Percentiles rank a stretch among this genome's conserved stretches.
phyloP scores from a whole-genome alignment of 129 eudicot genomes.

The Lactuca sativa region DNA sequence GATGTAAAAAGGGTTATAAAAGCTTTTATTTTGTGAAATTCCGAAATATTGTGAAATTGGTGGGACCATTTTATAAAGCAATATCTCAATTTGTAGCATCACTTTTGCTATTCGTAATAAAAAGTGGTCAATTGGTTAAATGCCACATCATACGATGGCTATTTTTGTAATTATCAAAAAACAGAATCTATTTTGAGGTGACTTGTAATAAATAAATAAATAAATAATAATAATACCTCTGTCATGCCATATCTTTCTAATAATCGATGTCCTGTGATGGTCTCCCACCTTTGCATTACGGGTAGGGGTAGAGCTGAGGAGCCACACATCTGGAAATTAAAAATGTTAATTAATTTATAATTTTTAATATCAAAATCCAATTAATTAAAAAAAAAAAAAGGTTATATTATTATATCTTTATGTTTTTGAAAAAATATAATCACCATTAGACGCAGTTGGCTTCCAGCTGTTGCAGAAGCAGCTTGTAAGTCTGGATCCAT shows the following conservation, averaged over 20 bases:
- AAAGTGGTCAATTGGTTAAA: no score
- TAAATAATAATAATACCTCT: slow-evolving; percentile 49
- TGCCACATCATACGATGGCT: no score
- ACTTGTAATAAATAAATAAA: not conserved
- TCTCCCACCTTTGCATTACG: slow-evolving; percentile 95
- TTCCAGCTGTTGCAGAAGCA: slow-evolving; percentile 77
- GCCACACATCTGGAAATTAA: slow-evolving; percentile 72
- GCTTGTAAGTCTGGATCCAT: slow-evolving; percentile 81
- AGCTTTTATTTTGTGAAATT: no score
- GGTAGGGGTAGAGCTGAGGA: slow-evolving; percentile 99
- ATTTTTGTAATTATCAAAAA: not conserved
- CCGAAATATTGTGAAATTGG: no score
- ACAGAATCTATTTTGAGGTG: not conserved
- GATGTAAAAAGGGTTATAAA: no score
- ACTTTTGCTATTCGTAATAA: no score
- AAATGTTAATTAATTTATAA: not conserved
- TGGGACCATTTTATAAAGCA: no score
- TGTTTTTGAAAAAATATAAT: slow-evolving; percentile 1
- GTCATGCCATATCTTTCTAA: slow-evolving; percentile 98
- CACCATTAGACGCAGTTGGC: slow-evolving; percentile 93
- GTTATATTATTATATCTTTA: not conserved
- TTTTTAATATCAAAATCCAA: not conserved
- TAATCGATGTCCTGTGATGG: slow-evolving; percentile 79
- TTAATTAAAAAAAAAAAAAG: not conserved
- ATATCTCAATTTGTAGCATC: no score